Evolutionary conservation across 257 asterid species (phyloP).

Genomic region (Nicotiana noctiflora): DNA sequence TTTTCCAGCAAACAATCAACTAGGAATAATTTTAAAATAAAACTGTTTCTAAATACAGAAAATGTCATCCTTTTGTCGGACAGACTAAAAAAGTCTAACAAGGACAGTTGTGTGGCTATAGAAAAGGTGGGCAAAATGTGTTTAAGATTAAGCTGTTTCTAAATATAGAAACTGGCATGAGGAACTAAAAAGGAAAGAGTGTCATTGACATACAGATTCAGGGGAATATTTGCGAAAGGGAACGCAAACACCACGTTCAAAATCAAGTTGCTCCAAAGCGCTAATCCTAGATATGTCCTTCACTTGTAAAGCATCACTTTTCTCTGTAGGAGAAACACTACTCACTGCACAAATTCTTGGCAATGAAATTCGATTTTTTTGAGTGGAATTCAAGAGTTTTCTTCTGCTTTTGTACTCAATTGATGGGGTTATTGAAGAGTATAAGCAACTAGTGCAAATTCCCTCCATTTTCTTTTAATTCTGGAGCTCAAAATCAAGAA

Average conservation of each 20-base stretch:
- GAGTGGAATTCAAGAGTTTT: neutral
- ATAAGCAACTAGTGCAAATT: constrained; percentile 10
- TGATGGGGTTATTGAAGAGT: neutral
- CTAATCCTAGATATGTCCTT: constrained; percentile 20
- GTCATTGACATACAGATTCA: constrained; percentile 39
- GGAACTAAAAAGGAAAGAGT: too few species aligned
- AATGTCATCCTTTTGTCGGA: too few species aligned
- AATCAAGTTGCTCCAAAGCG: constrained; percentile 80
- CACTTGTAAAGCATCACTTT: neutral
- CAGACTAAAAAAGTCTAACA: too few species aligned
- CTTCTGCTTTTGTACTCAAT: constrained; percentile 1
- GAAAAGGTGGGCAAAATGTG: too few species aligned
- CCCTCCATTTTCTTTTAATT: neutral
- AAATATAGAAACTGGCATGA: too few species aligned
- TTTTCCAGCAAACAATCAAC: neutral
- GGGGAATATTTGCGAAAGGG: constrained; percentile 91
- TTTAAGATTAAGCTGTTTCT: too few species aligned
- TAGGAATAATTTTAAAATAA: neutral
- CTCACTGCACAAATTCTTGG: constrained; percentile 7
- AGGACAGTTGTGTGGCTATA: too few species aligned
- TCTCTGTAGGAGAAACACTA: neutral
- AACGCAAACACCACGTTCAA: constrained; percentile 85
- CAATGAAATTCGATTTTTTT: neutral
- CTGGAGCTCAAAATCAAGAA: neutral
- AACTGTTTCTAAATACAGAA: too few species aligned